These are phyloP conservation scores for Aspergillus heteromorphus DNA, from an alignment of 495 filamentous ascomycete species.

Conservation along the genomic window DNA sequence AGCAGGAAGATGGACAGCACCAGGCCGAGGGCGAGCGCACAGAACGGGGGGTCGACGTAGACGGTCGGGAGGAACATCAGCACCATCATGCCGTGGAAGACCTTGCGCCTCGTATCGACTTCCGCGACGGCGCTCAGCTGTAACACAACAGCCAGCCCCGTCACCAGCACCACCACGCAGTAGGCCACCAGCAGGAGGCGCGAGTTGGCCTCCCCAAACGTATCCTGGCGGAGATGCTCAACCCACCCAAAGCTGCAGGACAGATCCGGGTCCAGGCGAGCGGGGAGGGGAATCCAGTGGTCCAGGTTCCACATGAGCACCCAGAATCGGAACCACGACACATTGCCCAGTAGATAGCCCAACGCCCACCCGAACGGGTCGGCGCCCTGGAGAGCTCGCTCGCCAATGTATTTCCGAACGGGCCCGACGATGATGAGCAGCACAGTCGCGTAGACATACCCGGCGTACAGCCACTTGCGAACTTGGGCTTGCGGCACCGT, in stretches of 20 bases:
- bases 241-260: conserved; percentile 50
- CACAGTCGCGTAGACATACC: conserved; percentile 66
- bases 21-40: conserved; percentile 67
- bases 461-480: conserved; percentile 79
- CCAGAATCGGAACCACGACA: conserved; percentile 60
- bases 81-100: conserved; percentile 98
- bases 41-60: conserved; percentile 80
- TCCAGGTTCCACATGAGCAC: conserved; percentile 61
- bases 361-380: conserved; percentile 93
- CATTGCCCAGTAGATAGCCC: conserved; percentile 81
- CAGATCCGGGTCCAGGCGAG: conserved; percentile 33
- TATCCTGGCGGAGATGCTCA: conserved; percentile 49
- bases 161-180: conserved; percentile 59
- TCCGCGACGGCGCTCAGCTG: conserved; percentile 65
- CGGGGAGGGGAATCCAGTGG: conserved; percentile 70
- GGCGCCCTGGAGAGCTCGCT: conserved; percentile 57
- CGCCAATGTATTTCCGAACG: conserved; percentile 62
- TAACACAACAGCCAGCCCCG: conserved; percentile 69
- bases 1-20: conserved; percentile 78
- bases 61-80: conserved; percentile 84
- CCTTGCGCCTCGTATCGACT: conserved; percentile 95
- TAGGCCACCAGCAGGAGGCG: conserved; percentile 74
- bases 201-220: conserved; percentile 70
- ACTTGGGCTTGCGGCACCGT: conserved; percentile 69
- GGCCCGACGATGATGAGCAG: conserved; percentile 60